A percentile compares a stretch with the other conserved stretches of the same genome.
Conservation (phyloP, 192 early-diverging fungal genomes). For the Funneliformis mosseae region DNA sequence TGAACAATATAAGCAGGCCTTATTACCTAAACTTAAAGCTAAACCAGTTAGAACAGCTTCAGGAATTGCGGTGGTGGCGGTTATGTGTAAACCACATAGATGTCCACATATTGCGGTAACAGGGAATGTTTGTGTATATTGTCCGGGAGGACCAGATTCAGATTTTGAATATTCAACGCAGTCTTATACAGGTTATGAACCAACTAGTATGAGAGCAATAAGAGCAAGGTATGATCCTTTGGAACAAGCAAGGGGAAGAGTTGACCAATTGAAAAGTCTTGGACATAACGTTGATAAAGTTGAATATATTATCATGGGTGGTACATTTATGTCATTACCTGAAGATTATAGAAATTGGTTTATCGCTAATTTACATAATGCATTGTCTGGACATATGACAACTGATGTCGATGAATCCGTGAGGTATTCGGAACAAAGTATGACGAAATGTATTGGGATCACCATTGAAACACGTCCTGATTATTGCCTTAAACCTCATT, state of each 20-base stretch:
- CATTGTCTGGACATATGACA: conserved; percentile 89
- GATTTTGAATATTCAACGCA: conserved; percentile 99
- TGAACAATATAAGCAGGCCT: conserved; percentile 80
- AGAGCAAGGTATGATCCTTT: conserved; percentile 97
- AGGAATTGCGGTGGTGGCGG: conserved; percentile 92
- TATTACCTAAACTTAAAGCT: conserved; percentile 88
- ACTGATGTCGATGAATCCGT: conserved; percentile 97
- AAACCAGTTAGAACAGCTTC: conserved; percentile 96
- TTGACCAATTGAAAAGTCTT: conserved; percentile 91
- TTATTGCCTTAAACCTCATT: conserved; percentile 96
- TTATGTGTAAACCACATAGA: conserved; percentile 96
- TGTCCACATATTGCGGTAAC: conserved; percentile 99
- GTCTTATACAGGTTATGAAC: conserved; percentile 99
- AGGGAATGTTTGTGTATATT: conserved; percentile 98
- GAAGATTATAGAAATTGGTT: conserved; percentile 99
- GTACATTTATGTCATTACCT: conserved; percentile 96
- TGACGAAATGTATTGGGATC: conserved; percentile 98
- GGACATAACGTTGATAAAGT: conserved; percentile 97
- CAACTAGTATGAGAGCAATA: conserved; percentile 98
- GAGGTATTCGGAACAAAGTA: conserved; percentile 93
- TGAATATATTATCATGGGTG: conserved; percentile 99
- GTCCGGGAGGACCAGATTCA: conserved; percentile 97
- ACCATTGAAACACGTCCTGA: conserved; percentile 99
- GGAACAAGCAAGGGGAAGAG: conserved; percentile 91
- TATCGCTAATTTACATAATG: conserved; percentile 94